A percentile compares a stretch with the other conserved stretches of the same genome.
phyloP scores from a whole-genome alignment of 169 alveolate genomes.

The Plasmodium malariae region DNA sequence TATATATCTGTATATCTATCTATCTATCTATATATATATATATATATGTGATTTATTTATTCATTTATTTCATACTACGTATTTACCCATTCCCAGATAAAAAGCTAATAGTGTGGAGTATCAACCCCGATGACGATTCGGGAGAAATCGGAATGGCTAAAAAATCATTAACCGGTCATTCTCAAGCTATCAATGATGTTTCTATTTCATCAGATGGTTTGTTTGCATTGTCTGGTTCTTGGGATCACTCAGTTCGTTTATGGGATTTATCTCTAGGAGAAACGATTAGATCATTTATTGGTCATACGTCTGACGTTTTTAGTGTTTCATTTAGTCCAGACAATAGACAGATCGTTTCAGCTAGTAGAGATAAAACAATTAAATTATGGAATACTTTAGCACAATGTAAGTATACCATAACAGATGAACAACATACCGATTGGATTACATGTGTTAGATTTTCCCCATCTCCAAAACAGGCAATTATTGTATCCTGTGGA shows the following conservation, averaged over 20 bases:
- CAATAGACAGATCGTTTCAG: slow-evolving; percentile 99
- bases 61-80: neutral
- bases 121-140: slow-evolving; percentile 84
- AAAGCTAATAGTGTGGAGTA: slow-evolving; percentile 89
- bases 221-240: slow-evolving; percentile 95
- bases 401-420: slow-evolving; percentile 96
- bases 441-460: slow-evolving; percentile 98
- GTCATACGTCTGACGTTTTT: slow-evolving; percentile 95
- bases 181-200: slow-evolving; percentile 94
- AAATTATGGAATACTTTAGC: slow-evolving; percentile 99
- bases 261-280: slow-evolving; percentile 94
- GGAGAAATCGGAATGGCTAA: slow-evolving; percentile 90
- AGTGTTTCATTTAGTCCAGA: slow-evolving; percentile 98
- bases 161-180: slow-evolving; percentile 92
- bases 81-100: slow-evolving; percentile 79
- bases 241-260: slow-evolving; percentile 94
- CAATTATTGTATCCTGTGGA: slow-evolving; percentile 97
- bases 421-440: slow-evolving; percentile 95
- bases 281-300: slow-evolving; percentile 93
- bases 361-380: slow-evolving; percentile 97
- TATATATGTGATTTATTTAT: neutral
- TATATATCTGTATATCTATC: neutral
- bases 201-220: slow-evolving; percentile 95
- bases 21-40: neutral
- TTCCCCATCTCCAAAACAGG: slow-evolving; percentile 96